Percentiles rank a stretch among this genome's conserved stretches.
Conservation (phyloP, 495 filamentous ascomycete genomes). For the Cryomyces antarcticus region DNA sequence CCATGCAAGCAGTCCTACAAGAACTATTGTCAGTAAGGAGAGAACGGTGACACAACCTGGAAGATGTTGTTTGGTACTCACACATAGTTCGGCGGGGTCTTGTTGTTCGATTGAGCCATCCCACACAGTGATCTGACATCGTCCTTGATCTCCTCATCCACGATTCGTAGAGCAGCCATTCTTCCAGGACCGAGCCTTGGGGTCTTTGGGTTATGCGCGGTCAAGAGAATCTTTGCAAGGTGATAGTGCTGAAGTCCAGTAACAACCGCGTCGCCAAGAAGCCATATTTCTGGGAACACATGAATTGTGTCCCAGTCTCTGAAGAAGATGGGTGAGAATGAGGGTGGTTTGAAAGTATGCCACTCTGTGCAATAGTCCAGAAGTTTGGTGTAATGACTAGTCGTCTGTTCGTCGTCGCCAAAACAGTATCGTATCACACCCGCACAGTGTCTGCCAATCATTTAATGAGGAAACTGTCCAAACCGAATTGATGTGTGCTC, state of each 20-base stretch:
- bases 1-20: conserved; percentile 7
- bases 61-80: conserved; percentile 15
- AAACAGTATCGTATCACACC: conserved; percentile 33
- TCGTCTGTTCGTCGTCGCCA: conserved; percentile 10
- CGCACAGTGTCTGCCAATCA: conserved; percentile 21
- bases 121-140: conserved; percentile 29
- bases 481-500: no score
- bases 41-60: no score
- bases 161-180: conserved; percentile 5
- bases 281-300: conserved; percentile 23
- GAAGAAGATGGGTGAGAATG: conserved; percentile 9
- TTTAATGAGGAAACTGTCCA: no score
- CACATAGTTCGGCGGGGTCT: conserved; percentile 30
- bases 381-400: conserved; percentile 3
- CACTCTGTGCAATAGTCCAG: conserved; percentile 2
- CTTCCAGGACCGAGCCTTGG: conserved; percentile 19
- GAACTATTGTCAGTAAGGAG: no score
- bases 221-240: conserved; percentile 22
- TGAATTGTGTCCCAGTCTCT: conserved; percentile 5
- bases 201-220: conserved; percentile 21
- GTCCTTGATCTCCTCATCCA: conserved; percentile 19
- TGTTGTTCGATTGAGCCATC: conserved; percentile 28
- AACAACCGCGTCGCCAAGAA: conserved; percentile 20
- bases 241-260: conserved; percentile 20
- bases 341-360: conserved; percentile 5